A percentile compares a stretch with the other conserved stretches of the same genome.
Evolutionary conservation across 2,329 filamentous ascomycete genomes (phyloP).

Genomic region (Chrysoporthe puriensis): DNA sequence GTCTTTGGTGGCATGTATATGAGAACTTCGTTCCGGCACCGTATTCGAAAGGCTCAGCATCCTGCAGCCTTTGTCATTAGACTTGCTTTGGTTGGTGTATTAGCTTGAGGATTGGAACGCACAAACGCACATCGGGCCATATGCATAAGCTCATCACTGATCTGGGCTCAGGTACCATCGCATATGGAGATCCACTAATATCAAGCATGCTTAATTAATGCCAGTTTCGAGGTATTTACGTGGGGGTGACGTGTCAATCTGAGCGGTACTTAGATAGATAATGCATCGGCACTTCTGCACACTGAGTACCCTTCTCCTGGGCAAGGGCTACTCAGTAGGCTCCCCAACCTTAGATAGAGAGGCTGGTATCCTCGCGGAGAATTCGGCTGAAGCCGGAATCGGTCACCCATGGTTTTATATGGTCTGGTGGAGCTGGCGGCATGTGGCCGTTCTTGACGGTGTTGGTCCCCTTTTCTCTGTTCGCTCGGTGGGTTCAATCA

Average conservation of each 20-base stretch:
- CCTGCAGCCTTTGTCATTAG: not conserved
- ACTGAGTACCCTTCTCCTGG: not conserved
- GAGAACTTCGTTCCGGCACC: no score
- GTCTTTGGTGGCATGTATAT: not conserved
- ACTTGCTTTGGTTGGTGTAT: not conserved
- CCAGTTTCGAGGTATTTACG: not conserved
- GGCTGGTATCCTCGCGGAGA: not conserved
- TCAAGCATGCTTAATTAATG: not conserved
- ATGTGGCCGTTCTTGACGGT: not conserved
- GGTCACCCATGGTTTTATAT: not conserved
- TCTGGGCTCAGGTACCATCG: not conserved
- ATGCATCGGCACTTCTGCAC: not conserved
- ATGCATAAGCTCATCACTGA: no score
- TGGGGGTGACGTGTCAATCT: not conserved
- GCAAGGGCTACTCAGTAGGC: not conserved
- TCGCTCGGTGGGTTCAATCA: no score
- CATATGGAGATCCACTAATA: not conserved
- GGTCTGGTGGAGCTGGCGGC: not conserved
- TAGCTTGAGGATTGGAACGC: not conserved
- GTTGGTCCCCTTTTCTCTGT: not conserved
- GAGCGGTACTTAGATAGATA: not conserved
- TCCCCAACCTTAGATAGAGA: not conserved
- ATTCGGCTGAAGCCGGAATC: not conserved
- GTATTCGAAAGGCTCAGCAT: no score
- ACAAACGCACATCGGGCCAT: not conserved